phyloP scores from a whole-genome alignment of 2,329 filamentous ascomycete genomes.

The Colletotrichum spinosum region DNA sequence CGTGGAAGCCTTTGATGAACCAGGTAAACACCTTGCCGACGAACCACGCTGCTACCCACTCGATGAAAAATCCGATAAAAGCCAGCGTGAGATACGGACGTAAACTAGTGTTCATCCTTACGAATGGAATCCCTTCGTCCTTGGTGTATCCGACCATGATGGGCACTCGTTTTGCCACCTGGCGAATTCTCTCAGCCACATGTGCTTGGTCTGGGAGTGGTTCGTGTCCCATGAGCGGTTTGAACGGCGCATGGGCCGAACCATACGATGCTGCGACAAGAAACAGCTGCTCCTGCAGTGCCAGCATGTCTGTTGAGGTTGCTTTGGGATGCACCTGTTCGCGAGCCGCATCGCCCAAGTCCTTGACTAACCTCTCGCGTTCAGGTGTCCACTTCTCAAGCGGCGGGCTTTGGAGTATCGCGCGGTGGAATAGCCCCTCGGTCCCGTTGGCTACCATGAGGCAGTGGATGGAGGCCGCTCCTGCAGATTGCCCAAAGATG shows the following conservation, averaged over 20 bases:
- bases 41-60: slow-evolving; percentile 25
- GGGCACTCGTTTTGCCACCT: neutral
- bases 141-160: slow-evolving; percentile 23
- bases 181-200: neutral
- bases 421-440: slow-evolving; percentile 34
- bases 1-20: slow-evolving; percentile 5
- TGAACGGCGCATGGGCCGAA: slow-evolving; percentile 22
- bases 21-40: slow-evolving; percentile 10
- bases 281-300: slow-evolving; percentile 25
- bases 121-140: slow-evolving; percentile 14
- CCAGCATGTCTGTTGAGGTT: slow-evolving; percentile 9
- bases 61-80: slow-evolving; percentile 8
- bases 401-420: slow-evolving; percentile 37
- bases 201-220: slow-evolving; percentile 23
- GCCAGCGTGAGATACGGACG: neutral
- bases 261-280: slow-evolving; percentile 15
- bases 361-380: slow-evolving; percentile 22
- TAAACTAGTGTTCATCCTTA: slow-evolving; percentile 3
- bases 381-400: slow-evolving; percentile 27
- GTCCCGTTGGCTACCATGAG: slow-evolving; percentile 69
- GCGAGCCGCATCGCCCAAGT: slow-evolving; percentile 6
- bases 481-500: slow-evolving; percentile 10
- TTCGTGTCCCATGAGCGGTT: slow-evolving; percentile 22
- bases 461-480: slow-evolving; percentile 51
- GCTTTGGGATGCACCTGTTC: neutral